Evolutionary conservation across 2,329 filamentous ascomycete species (phyloP), one percentile per base, ranked within the genome.

Genomic region (Trichoderma sp.): DNA sequence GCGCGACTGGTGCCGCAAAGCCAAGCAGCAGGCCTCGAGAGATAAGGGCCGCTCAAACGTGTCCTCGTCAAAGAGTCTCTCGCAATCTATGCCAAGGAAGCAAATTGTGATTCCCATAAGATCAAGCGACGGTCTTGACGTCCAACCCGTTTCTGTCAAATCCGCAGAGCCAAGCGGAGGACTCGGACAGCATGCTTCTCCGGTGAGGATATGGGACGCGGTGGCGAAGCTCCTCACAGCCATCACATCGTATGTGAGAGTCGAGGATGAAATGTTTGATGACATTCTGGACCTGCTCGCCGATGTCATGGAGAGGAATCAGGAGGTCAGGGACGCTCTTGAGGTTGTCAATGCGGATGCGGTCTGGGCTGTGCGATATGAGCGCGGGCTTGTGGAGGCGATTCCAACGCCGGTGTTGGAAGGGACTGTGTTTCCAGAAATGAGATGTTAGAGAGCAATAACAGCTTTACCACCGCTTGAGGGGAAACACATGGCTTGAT

Each of bases 181-280:
- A 0, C 77, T 89, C 28, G 87, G 87, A 5, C 80, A 82, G 66
- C 90, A 91, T 75, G 83, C 89, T 0, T 88, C 90, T 58, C 84
- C 84, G 0, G 84, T 83, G 26, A 86, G 88, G 78, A 81, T 90
- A 2, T 92, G 91, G 90, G 85, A 87, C 32, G 87, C 87, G 1
- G 80, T 89, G 8, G 80, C 90, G 21, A 77, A 78, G 26, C 79
- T 93, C 46, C 77, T 96, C 21, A 83, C 85, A 32, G 81, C 84
- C 1, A 80, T 94, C n/a, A 84, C 90, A 4, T 81, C 83, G 24
- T 82, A 88, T 74, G 90, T 94, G 8, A 81, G 82, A 7, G 75
- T 94, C n/a, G 84, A 89, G 6, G 90, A 92, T 32, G 85, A 86
- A 55, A 84, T 89, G 71, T 92, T 94, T 76, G 92, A 94, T 72